Base-by-base conservation (phyloP, 1,139 yeast genomes). In the Geotrichum klebahnii region DNA sequence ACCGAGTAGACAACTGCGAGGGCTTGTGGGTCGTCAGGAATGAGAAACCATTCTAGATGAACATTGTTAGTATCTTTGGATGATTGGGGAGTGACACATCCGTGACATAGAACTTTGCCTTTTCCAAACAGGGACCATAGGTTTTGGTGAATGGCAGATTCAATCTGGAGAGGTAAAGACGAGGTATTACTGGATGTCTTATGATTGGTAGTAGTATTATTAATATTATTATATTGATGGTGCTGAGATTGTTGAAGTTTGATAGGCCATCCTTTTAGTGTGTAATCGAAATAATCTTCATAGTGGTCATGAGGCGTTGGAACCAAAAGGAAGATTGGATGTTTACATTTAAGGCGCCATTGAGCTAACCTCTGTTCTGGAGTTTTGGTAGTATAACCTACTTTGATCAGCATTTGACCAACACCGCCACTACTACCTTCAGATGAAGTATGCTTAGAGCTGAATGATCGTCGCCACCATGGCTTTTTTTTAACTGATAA, bases 21-120 rank as follows among this genome's bases (percentile, higher is more conserved):
- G 2, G 41, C 17, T 23, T 37, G 6, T 34, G 50, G 45, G 14
- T 50, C 49, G 5, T 52, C 44, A 8, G 64, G 58, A n/a, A 64
- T 55, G 32, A 62, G 50, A 42, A 64, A 65, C 67, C 67, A 65
- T 44, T 65, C 68, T n/a, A 50, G 36, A 47, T 59, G 59, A 38
- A 55, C 24, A 33, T 39, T 52, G 10, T 42, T n/a, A 9, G 10
- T 20, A 36, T 36, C 20, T 6, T 4, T 16, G 2, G 20, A 8
- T 16, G 23, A 10, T 2, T 12, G 8, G 12, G 16, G 31, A 8
- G 41, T 8, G 29, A 19, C 47, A 32, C 67, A 64, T 5, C 67
- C 67, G 16, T 55, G 56, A 44, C 68, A 65, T 29, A 57, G 57
- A n/a, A 65, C 63, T 23, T 56, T 55, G 12, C 67, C 67, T 3